Evolutionary conservation across 768 basidiomycete genomes (phyloP).

Genomic region (Lactarius pseudohatsudake): DNA sequence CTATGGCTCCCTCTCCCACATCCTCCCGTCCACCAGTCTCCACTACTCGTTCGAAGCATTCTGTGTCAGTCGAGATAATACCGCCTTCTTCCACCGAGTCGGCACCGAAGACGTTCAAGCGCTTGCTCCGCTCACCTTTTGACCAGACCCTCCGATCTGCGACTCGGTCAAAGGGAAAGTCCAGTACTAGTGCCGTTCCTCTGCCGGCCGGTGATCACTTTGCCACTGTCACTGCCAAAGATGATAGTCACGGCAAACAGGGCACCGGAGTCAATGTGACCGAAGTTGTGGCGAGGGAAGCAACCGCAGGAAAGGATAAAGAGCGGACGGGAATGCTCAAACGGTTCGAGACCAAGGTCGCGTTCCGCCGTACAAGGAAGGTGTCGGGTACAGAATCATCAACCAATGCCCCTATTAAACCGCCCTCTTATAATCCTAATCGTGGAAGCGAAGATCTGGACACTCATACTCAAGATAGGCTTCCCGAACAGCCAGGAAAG

Average conservation of each 20-base stretch:
- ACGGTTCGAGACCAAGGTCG: constrained; percentile 40
- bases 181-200: constrained; percentile 33
- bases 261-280: constrained; percentile 9
- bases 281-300: constrained; percentile 14
- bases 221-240: constrained; percentile 41
- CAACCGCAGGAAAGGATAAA: constrained; percentile 27
- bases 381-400: constrained; percentile 41
- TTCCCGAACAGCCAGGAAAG: constrained; percentile 2
- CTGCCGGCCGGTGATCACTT: constrained; percentile 40
- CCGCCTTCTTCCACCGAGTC: constrained; percentile 29
- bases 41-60: constrained; percentile 7
- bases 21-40: constrained; percentile 37
- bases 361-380: constrained; percentile 38
- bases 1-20: constrained; percentile 33
- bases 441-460: neutral
- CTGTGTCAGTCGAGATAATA: neutral
- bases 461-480: neutral
- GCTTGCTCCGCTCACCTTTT: constrained; percentile 59
- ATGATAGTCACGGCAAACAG: constrained; percentile 10
- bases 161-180: constrained; percentile 53
- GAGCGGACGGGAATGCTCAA: constrained; percentile 44
- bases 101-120: constrained; percentile 57
- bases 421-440: constrained; percentile 29
- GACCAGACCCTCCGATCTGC: constrained; percentile 67
- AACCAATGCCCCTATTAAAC: constrained; percentile 41